phyloP scores from a whole-genome alignment of 768 basidiomycete species.

The Termitomyces bulborhizus region DNA sequence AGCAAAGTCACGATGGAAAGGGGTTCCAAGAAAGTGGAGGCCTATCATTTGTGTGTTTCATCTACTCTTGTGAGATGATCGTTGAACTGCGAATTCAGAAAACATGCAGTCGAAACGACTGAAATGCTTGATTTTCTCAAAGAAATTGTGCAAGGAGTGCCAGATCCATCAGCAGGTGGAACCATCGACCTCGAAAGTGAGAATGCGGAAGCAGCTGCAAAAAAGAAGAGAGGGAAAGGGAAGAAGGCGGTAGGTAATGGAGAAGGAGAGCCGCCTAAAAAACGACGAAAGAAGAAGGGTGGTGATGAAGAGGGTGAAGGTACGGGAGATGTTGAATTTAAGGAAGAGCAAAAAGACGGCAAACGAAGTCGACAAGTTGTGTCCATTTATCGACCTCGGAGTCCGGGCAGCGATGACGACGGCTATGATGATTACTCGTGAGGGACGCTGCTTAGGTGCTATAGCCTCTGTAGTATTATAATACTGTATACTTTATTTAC shows the following conservation, averaged over 20 bases:
- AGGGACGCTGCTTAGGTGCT: not conserved
- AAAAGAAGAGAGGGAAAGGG: constrained; percentile 55
- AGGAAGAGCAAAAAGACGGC: constrained; percentile 18
- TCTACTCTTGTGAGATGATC: not conserved
- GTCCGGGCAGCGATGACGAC: constrained; percentile 36
- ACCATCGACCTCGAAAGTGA: constrained; percentile 70
- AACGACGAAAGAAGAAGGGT: constrained; percentile 44
- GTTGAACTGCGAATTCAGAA: constrained; percentile 41
- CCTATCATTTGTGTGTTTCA: constrained; percentile 81
- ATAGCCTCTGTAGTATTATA: constrained; percentile 10
- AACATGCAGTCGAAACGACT: constrained; percentile 84
- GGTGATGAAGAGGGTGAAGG: constrained; percentile 25
- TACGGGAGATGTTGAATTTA: constrained; percentile 17
- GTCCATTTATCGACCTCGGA: constrained; percentile 27
- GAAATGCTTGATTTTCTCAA: constrained; percentile 92
- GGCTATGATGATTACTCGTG: constrained; percentile 37
- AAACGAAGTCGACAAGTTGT: constrained; percentile 16
- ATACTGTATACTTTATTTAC: constrained; percentile 12
- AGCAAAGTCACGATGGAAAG: constrained; percentile 72
- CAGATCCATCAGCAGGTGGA: constrained; percentile 83
- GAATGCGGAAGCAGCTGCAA: constrained; percentile 35
- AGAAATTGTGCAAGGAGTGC: constrained; percentile 81
- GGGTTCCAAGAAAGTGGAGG: constrained; percentile 84
- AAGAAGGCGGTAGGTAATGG: constrained; percentile 36
- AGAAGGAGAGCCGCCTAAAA: constrained; percentile 35